A percentile compares a stretch with the other conserved stretches of the same genome.
Evolutionary conservation across 768 basidiomycete genomes (phyloP).

Genomic region (Suillus placidus): DNA sequence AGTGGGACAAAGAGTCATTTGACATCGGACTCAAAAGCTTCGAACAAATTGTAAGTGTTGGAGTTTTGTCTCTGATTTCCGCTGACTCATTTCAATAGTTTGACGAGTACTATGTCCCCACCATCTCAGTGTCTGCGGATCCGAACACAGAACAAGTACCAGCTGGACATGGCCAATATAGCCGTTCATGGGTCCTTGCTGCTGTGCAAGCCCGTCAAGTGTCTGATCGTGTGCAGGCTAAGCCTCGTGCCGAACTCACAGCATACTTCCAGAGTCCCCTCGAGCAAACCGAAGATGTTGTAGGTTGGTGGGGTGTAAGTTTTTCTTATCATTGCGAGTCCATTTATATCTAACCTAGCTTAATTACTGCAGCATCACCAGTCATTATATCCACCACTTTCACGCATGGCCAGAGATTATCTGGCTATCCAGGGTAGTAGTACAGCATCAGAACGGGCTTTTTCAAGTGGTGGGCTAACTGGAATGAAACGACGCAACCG

Average conservation of each 20-base stretch:
- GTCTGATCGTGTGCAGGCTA: neutral
- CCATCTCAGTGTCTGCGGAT: neutral
- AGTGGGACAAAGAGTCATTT: neutral
- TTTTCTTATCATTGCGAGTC: constrained; percentile 9
- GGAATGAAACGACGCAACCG: constrained; percentile 22
- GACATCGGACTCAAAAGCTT: neutral
- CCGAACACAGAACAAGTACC: neutral
- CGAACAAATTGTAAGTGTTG: neutral
- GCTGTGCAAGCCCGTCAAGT: constrained; percentile 3
- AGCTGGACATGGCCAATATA: neutral
- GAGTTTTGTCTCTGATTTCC: neutral
- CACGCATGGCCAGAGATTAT: constrained; percentile 17
- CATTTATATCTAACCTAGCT: constrained; percentile 13
- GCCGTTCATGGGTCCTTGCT: neutral
- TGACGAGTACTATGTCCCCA: neutral
- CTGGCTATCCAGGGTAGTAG: constrained; percentile 31
- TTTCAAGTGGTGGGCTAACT: constrained; percentile 31
- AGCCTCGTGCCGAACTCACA: neutral
- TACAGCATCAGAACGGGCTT: constrained; percentile 29
- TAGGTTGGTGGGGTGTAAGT: constrained; percentile 12
- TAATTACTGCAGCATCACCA: neutral
- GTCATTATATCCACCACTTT: constrained; percentile 21
- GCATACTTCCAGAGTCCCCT: constrained; percentile 10
- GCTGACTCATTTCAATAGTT: neutral
- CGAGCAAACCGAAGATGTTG: constrained; percentile 1